Base-by-base conservation (phyloP, 2,329 filamentous ascomycete genomes). In the Beauveria sp. region DNA sequence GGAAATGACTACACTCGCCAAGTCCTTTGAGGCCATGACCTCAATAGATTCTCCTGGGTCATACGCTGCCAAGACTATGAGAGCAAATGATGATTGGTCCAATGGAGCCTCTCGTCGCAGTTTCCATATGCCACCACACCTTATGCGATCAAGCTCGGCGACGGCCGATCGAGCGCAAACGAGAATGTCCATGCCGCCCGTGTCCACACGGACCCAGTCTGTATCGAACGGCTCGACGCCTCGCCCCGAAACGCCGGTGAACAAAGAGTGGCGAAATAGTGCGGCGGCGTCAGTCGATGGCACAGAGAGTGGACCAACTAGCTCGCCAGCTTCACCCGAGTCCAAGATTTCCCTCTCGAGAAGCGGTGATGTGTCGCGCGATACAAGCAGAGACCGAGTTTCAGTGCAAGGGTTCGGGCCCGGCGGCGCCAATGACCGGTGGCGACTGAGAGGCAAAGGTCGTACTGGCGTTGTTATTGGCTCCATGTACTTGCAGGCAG, bases 401-500 rank as follows among this genome's bases (percentile, higher is more conserved):
- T 85, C 77, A 70, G 89, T 83, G 2, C 84, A 86, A 63, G 91
- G 91, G 0, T 91, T 96, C 69, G 86, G 86, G 0, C 78, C 85
- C 1, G 83, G 85, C 54, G 88, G 88, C 61, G 78, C 88, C 63
- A 89, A 87, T 66, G 91, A 96, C 70, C 81, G 89, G 65, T 89
- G 86, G 71, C 87, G 91, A 64, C 87, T 88, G 66, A 91, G 91
- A 71, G 91, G 91, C 34, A 93, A 89, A 72, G 88, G 89, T 30
- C 86, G 93, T 60, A 83, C 90, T 16, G 85, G 86, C 24, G 87
- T 97, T 61, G 83, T 96, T 9, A 81, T 96, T 66, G 93, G 91
- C 1, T 91, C 89, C 18, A 79, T 97, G 66, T 96, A 93, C 72
- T 83, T 99, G 67, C 89, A 93, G 73, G 89, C 91, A 58, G 95